A percentile compares a stretch with the other conserved stretches of the same genome.
Conservation (phyloP, 2,329 filamentous ascomycete species). For the Botrytis fragariae region DNA sequence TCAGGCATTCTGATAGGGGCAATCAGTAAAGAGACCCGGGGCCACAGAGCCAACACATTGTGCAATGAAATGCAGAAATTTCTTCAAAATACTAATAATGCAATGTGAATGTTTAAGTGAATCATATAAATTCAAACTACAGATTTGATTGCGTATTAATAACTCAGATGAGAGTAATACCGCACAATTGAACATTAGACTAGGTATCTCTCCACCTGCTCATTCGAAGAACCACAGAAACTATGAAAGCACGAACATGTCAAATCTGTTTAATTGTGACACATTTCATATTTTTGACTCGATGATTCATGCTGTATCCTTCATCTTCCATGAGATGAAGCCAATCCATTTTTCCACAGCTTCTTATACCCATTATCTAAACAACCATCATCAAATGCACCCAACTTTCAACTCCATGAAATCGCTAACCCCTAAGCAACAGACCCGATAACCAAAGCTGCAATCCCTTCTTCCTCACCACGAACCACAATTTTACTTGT, state of each 20-base stretch:
- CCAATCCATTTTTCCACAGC: constrained; percentile 21
- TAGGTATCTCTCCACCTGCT: background rate
- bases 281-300: constrained; percentile 22
- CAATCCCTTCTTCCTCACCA: constrained; percentile 89
- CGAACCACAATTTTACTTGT: constrained; percentile 93
- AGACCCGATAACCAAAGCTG: constrained; percentile 77
- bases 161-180: background rate
- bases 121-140: background rate
- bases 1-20: constrained; percentile 18
- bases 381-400: constrained; percentile 32
- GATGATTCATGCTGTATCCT: constrained; percentile 10
- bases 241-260: background rate
- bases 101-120: background rate
- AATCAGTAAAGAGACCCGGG: background rate
- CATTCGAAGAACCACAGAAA: background rate
- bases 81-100: background rate
- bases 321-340: constrained; percentile 23
- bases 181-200: background rate
- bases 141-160: background rate
- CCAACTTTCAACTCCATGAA: constrained; percentile 32
- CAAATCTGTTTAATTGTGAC: background rate
- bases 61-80: constrained; percentile 4
- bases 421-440: constrained; percentile 52
- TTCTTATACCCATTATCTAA: constrained; percentile 33
- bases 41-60: constrained; percentile 8